A percentile compares a stretch with the other conserved stretches of the same genome.
phyloP scores from a whole-genome alignment of 257 asterid species.

The Salvia miltiorrhiza region DNA sequence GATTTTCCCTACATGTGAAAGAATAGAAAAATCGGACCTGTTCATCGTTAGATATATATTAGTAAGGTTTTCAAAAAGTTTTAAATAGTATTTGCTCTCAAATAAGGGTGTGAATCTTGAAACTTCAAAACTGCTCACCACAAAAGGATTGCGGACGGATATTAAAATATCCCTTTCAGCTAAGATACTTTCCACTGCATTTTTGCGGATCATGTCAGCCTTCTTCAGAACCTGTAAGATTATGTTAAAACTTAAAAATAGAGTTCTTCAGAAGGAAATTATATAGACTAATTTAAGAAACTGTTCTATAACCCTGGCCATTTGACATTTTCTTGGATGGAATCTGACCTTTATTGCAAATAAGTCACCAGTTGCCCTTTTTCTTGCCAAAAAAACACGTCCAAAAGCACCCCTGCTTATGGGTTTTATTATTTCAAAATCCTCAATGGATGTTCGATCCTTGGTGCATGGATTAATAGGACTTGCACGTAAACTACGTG shows the following conservation, averaged over 20 bases:
- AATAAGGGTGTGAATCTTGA: slow-evolving; percentile 18
- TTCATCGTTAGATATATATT: slow-evolving; percentile 53
- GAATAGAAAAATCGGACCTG: slow-evolving; percentile 99
- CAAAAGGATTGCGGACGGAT: slow-evolving; percentile 98
- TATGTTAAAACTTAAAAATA: slow-evolving; percentile 24
- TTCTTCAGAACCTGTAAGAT: slow-evolving; percentile 79
- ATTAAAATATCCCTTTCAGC: slow-evolving; percentile 97
- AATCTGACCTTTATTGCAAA: slow-evolving; percentile 90
- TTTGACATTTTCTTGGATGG: slow-evolving; percentile 11
- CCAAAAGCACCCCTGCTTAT: slow-evolving; percentile 99
- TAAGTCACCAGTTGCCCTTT: slow-evolving; percentile 95
- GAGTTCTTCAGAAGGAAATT: slow-evolving; percentile 8
- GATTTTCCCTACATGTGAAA: slow-evolving; percentile 99
- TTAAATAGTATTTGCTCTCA: slow-evolving; percentile 6
- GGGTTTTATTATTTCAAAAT: slow-evolving; percentile 97
- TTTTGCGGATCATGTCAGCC: slow-evolving; percentile 95
- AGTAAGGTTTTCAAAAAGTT: slow-evolving; percentile 34
- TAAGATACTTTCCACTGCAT: slow-evolving; percentile 93
- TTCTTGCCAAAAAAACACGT: slow-evolving; percentile 87
- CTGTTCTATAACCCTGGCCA: slow-evolving; percentile 7
- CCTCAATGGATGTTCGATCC: slow-evolving; percentile 95
- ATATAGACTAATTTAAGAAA: slow-evolving; percentile 11
- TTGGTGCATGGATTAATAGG: slow-evolving; percentile 77
- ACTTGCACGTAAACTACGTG: slow-evolving; percentile 89
- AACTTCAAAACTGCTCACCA: slow-evolving; percentile 57